Base-by-base conservation (phyloP, 2,329 filamentous ascomycete species). In the Botryotinia convoluta region DNA sequence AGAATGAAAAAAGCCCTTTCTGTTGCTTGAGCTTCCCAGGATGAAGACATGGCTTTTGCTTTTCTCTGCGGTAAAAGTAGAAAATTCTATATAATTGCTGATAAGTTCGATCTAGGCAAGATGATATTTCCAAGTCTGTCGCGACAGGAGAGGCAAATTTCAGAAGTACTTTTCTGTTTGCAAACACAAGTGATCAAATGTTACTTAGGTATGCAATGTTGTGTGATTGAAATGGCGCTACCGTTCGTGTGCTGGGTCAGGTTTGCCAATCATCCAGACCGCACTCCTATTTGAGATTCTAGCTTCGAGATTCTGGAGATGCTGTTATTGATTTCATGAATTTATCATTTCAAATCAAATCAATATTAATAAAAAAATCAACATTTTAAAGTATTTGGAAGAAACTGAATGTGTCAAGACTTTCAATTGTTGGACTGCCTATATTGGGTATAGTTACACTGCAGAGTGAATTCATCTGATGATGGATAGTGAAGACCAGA, bases 391-490 rank as follows among this genome's bases (percentile, higher is more conserved):
- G 4, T n/a, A 3, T 54, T 45, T 54, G 26, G 22, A n/a, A 54
- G 48, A 6, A n/a, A 54, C 5, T 16, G 26, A 54, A 7, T n/a
- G 48, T 16, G 7, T n/a, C 3, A 6, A 51, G 10, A 12, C 7
- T 54, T n/a, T 54, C 48, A n/a, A 54, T 54, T 54, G 22, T 54
- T 54, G 48, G 4, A n/a, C 26, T 54, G 48, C 26, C 10, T 22
- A 18, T 42, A 8, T 42, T 26, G 54, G 12, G 39, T 39, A 37
- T 26, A 69, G 71, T 72, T 72, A 51, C 71, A 72, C 71, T 69
- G 71, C 71, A 69, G 71, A 26, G 26, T 29, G 37, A 7, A 29
- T 48, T 59, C 63, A 29, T 51, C 39, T 61, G 63, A 42, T 69
- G 42, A 69, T 37, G 29, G 37, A 69, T 20, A 44, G 48, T 69